Evolutionary conservation across 164 flowering plant genomes (phyloP), one percentile per base, ranked within the genome.

Genomic region (Kalanchoe fedtschenkoi): DNA sequence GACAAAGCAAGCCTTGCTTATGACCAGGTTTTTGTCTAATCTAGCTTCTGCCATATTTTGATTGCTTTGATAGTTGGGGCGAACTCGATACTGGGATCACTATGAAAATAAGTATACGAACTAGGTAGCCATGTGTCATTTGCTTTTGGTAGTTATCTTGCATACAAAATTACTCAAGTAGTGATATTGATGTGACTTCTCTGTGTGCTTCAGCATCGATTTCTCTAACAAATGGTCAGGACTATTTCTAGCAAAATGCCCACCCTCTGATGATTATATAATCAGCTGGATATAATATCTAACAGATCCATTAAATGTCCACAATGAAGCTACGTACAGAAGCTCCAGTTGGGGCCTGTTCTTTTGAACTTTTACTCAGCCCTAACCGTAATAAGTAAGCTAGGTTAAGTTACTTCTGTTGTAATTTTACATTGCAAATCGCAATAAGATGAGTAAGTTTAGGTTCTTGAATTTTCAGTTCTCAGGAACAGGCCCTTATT

Each of bases 1-100:
- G 91, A 85, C 80, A 85, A 85, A 76, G 86, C 88, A 35, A 81
- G 82, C 74, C 84, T 85, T 68, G 39, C 70, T 15, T 85, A 85
- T 75, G 91, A 85, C 33, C 88, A 85, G 91, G 91, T 85, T 64
- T 55, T 16, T 65, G 10, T 10, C n/a, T 3, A 29, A 32, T 30
- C 43, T 56, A 5, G 35, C 19, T 62, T 24, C 30, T 19, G 9
- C 22, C 41, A 13, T 37, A 37, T 26, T 51, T 24, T 17, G 1
- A 24, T 19, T 26, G 15, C 30, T 26, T 30, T 6, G 26, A 28
- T 47, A 2, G 14, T 51, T 13, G 11, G 15, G 15, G 9, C 29
- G 14, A 51, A 51, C 32, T 17, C 32, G 13, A 26, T 51, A 24
- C 32, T n/a, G 19, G 2, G 16, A 47, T 9, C 29, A 4, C 22